These are phyloP conservation scores for Aspergillus hancockii DNA, from an alignment of 495 filamentous ascomycete species.

Conservation along the genomic window DNA sequence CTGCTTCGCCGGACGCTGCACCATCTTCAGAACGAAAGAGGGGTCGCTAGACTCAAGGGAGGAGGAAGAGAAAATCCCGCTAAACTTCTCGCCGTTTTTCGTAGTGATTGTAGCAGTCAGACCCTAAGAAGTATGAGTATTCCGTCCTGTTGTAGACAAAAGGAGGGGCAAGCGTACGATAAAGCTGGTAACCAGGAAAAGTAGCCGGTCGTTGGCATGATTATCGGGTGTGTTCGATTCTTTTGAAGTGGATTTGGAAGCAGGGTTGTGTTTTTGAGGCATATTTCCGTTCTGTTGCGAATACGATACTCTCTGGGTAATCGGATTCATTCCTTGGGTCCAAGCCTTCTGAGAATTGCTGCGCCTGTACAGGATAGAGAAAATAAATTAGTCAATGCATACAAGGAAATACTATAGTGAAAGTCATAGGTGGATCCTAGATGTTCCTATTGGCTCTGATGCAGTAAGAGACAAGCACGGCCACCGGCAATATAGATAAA, in stretches of 20 bases:
- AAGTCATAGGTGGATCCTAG: neutral
- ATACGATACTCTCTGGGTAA: constrained; percentile 59
- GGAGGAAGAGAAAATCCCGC: constrained; percentile 66
- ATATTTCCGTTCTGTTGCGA: constrained; percentile 56
- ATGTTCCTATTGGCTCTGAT: neutral
- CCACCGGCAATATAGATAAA: neutral
- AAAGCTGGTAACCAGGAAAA: constrained; percentile 63
- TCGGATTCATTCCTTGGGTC: constrained; percentile 64
- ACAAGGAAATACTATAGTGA: neutral
- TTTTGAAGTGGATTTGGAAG: constrained; percentile 42
- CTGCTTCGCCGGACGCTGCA: constrained; percentile 58
- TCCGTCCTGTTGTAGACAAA: constrained; percentile 6
- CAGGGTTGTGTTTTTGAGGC: constrained; percentile 41
- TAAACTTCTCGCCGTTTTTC: constrained; percentile 70
- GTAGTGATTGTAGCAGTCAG: constrained; percentile 65
- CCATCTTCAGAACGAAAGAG: constrained; percentile 79
- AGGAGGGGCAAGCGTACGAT: constrained; percentile 52
- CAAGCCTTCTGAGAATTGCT: constrained; percentile 62
- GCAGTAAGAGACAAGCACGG: neutral
- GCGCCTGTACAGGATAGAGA: constrained; percentile 34
- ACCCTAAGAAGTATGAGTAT: constrained; percentile 55
- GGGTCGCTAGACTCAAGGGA: constrained; percentile 58
- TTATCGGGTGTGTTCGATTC: constrained; percentile 61
- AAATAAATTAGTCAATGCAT: constrained; percentile 13
- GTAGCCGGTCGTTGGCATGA: constrained; percentile 64